Conservation (phyloP, 257 asterid genomes). For the Solanum sparsipilum region DNA sequence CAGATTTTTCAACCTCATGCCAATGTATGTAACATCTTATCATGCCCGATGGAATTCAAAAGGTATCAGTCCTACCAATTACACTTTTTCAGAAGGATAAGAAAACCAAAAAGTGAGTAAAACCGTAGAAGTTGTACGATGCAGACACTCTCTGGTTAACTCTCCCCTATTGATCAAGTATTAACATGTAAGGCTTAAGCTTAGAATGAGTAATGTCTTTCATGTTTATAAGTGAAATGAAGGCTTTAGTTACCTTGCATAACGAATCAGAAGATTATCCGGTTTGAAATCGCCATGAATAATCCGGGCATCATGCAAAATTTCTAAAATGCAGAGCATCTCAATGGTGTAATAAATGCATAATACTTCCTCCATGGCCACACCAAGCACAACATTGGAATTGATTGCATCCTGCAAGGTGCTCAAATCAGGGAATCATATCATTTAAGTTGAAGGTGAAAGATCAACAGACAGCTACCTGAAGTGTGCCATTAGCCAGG, state of each 20-base stretch:
- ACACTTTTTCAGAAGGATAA: background rate
- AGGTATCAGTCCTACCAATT: background rate
- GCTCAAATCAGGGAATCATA: constrained; percentile 3
- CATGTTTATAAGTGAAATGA: background rate
- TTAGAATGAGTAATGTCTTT: background rate
- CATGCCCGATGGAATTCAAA: background rate
- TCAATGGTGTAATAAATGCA: constrained; percentile 89
- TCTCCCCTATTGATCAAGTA: background rate
- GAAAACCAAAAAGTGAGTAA: background rate
- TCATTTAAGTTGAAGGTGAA: background rate
- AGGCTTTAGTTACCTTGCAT: constrained; percentile 60
- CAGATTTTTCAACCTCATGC: background rate
- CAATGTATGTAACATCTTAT: background rate
- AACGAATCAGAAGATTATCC: constrained; percentile 82
- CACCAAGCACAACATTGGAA: constrained; percentile 49
- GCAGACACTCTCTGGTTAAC: background rate
- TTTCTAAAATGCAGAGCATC: constrained; percentile 83
- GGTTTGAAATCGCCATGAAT: constrained; percentile 98
- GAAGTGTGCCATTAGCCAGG: constrained; percentile 85
- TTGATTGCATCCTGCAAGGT: constrained; percentile 78
- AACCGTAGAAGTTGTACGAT: background rate
- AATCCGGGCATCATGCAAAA: constrained; percentile 51
- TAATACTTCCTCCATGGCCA: constrained; percentile 78
- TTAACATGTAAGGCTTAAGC: background rate
- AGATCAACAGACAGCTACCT: constrained; percentile 39